Percentiles rank a stretch among this genome's conserved stretches.
These are phyloP conservation scores for Crithidia fasciculata DNA, from an alignment of 208 protist species.

Conservation along the genomic window DNA sequence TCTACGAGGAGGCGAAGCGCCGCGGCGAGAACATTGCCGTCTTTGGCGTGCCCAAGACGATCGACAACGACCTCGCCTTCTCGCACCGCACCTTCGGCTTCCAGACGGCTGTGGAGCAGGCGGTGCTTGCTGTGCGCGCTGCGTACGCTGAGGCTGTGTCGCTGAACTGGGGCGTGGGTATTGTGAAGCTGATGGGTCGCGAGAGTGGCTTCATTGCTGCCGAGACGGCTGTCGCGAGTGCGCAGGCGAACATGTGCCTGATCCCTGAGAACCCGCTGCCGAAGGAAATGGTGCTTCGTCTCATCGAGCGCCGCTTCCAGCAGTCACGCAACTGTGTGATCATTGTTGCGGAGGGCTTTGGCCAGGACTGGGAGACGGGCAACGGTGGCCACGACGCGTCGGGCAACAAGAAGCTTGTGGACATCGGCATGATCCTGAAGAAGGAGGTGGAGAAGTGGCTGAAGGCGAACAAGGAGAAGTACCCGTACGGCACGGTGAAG, in stretches of 20 bases:
- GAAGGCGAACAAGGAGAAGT: slow-evolving; percentile 69
- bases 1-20: slow-evolving; percentile 85
- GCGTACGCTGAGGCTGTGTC: slow-evolving; percentile 92
- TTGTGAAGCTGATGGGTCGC: slow-evolving; percentile 96
- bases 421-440: slow-evolving; percentile 93
- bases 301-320: slow-evolving; percentile 83
- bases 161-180: slow-evolving; percentile 90
- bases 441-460: slow-evolving; percentile 84
- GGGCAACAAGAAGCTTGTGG: slow-evolving; percentile 92
- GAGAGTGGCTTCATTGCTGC: slow-evolving; percentile 95
- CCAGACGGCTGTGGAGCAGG: slow-evolving; percentile 94
- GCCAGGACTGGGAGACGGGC: slow-evolving; percentile 81
- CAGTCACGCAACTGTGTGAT: slow-evolving; percentile 89
- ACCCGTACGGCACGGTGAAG: slow-evolving; percentile 84
- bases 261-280: slow-evolving; percentile 91
- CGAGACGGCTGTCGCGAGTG: slow-evolving; percentile 89
- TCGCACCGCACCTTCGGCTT: slow-evolving; percentile 95
- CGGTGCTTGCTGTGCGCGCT: slow-evolving; percentile 82
- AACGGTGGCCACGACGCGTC: slow-evolving; percentile 83
- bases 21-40: slow-evolving; percentile 88
- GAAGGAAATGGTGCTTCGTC: slow-evolving; percentile 82
- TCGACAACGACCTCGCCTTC: slow-evolving; percentile 96
- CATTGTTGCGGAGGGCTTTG: slow-evolving; percentile 95
- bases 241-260: slow-evolving; percentile 92
- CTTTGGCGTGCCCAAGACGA: slow-evolving; percentile 96